Evolutionary conservation across 1,139 yeast genomes (phyloP).

Genomic region (Saccharomyces pastorianus): DNA sequence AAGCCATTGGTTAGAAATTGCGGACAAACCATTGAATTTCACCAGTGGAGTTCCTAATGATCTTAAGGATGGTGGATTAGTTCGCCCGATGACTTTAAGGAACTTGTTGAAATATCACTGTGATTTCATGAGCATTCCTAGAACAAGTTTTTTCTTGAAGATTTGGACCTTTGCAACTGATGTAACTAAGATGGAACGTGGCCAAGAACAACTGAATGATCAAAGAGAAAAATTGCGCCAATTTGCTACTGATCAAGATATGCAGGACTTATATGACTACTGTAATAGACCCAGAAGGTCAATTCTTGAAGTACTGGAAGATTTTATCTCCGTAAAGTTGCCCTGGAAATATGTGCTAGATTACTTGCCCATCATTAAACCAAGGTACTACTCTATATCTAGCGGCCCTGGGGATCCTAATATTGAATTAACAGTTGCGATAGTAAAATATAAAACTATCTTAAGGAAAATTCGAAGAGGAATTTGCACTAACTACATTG

Average conservation of each 20-base stretch:
- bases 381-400: slow-evolving; percentile 79
- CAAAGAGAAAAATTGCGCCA: slow-evolving; percentile 72
- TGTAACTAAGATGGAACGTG: slow-evolving; percentile 20
- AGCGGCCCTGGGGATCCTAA: slow-evolving; percentile 41
- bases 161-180: slow-evolving; percentile 67
- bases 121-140: slow-evolving; percentile 76
- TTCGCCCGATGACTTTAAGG: slow-evolving; percentile 54
- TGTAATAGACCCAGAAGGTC: slow-evolving; percentile 89
- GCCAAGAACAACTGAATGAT: slow-evolving; percentile 36
- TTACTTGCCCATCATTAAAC: slow-evolving; percentile 66
- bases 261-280: slow-evolving; percentile 77
- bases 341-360: slow-evolving; percentile 73
- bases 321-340: slow-evolving; percentile 63
- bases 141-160: slow-evolving; percentile 66
- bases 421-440: slow-evolving; percentile 54
- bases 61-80: slow-evolving; percentile 51
- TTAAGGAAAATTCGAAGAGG: slow-evolving; percentile 72
- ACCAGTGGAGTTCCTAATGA: slow-evolving; percentile 25
- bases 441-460: slow-evolving; percentile 81
- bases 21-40: slow-evolving; percentile 40
- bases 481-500: slow-evolving; percentile 73
- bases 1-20: slow-evolving; percentile 56
- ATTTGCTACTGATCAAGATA: slow-evolving; percentile 61
- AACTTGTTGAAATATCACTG: slow-evolving; percentile 69
- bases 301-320: slow-evolving; percentile 71